Evolutionary conservation across 139 green algal genomes (phyloP).

Genomic region (Eudorina sp.): DNA sequence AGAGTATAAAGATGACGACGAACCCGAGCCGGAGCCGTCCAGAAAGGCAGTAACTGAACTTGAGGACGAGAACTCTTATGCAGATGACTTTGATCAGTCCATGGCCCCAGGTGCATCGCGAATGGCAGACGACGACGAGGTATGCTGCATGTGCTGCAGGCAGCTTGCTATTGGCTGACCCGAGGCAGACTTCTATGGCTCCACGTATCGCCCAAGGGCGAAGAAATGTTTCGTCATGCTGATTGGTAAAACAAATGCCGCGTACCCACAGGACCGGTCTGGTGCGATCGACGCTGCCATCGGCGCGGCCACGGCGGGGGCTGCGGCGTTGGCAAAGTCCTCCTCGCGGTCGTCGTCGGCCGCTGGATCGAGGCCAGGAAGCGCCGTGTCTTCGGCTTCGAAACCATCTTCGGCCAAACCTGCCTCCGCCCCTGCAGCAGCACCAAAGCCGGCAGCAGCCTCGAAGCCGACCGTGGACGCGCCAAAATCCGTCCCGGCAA

Average conservation of each 20-base stretch:
- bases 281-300: not conserved
- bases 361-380: not conserved
- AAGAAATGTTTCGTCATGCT: too few species aligned
- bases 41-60: not conserved
- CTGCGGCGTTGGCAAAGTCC: not conserved
- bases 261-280: not conserved
- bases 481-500: not conserved
- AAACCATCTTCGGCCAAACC: not conserved
- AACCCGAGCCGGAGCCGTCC: not conserved
- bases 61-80: not conserved
- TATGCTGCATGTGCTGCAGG: not conserved
- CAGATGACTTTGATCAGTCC: constrained; percentile 12
- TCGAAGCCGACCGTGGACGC: not conserved
- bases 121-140: constrained; percentile 3
- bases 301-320: not conserved
- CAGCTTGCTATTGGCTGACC: not conserved
- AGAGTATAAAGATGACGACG: constrained; percentile 11
- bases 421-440: not conserved
- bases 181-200: too few species aligned
- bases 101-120: not conserved
- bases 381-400: not conserved
- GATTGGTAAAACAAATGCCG: not conserved
- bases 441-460: not conserved
- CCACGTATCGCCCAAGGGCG: too few species aligned
- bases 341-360: not conserved